Evolutionary conservation across 306 rosid species (phyloP).

Genomic region (Fragaria nilgerrensis): DNA sequence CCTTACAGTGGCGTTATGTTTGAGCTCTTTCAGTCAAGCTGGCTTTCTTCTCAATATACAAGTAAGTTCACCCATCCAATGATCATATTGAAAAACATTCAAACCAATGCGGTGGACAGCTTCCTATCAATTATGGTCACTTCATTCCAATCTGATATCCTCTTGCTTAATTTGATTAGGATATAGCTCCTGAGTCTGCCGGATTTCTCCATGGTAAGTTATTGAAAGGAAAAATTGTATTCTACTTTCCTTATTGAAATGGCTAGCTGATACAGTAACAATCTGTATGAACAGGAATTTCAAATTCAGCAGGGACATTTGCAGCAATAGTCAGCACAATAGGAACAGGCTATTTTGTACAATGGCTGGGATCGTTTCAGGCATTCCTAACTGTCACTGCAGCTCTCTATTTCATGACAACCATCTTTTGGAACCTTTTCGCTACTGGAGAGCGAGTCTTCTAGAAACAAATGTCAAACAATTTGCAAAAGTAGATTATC

Average conservation of each 20-base stretch:
- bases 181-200: slow-evolving; percentile 88
- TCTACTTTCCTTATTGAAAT: neutral
- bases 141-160: neutral
- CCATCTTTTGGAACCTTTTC: slow-evolving; percentile 79
- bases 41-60: slow-evolving; percentile 91
- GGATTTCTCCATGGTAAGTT: slow-evolving; percentile 84
- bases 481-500: neutral
- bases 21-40: slow-evolving; percentile 95
- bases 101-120: neutral
- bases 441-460: slow-evolving; percentile 80
- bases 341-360: slow-evolving; percentile 91
- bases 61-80: slow-evolving; percentile 43
- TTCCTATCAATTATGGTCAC: neutral
- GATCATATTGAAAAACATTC: neutral
- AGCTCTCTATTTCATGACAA: slow-evolving; percentile 56
- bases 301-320: slow-evolving; percentile 79
- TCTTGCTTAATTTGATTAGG: slow-evolving; percentile 51
- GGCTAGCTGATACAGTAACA: neutral
- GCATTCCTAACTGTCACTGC: slow-evolving; percentile 81
- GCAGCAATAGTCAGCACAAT: slow-evolving; percentile 96
- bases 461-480: slow-evolving; percentile 27
- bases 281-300: slow-evolving; percentile 52
- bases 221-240: neutral
- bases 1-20: slow-evolving; percentile 74
- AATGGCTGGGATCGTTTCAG: slow-evolving; percentile 90